Conservation (phyloP, 2,329 filamentous ascomycete species). For the Fusarium sulawesiense region DNA sequence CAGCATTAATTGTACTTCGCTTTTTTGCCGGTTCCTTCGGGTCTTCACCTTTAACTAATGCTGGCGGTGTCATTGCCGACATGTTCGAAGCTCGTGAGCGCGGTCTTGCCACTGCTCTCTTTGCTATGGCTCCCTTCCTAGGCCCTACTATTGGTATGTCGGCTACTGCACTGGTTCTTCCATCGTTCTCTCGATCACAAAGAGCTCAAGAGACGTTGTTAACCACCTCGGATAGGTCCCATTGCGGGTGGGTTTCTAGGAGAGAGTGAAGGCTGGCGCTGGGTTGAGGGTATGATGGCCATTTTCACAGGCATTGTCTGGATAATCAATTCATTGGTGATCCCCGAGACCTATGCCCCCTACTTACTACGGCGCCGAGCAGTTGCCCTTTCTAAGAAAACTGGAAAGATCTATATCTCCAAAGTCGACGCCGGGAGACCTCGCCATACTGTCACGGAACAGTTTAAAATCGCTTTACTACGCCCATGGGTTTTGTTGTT, state of each 20-base stretch:
- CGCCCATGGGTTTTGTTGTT: slow-evolving; percentile 75
- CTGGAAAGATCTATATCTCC: slow-evolving; percentile 67
- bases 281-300: slow-evolving; percentile 71
- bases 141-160: slow-evolving; percentile 65
- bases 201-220: not conserved
- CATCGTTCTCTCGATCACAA: no score
- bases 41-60: slow-evolving; percentile 71
- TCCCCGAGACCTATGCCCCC: slow-evolving; percentile 72
- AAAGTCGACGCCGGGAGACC: slow-evolving; percentile 59
- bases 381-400: slow-evolving; percentile 60
- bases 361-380: slow-evolving; percentile 67
- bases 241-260: slow-evolving; percentile 73
- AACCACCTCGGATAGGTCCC: slow-evolving; percentile 55
- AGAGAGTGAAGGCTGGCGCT: slow-evolving; percentile 70
- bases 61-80: slow-evolving; percentile 72
- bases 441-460: slow-evolving; percentile 56
- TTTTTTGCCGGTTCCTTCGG: slow-evolving; percentile 75
- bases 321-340: slow-evolving; percentile 61
- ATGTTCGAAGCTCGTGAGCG: slow-evolving; percentile 67
- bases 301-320: slow-evolving; percentile 71
- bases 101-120: slow-evolving; percentile 68
- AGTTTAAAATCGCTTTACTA: slow-evolving; percentile 67
- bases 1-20: slow-evolving; percentile 72
- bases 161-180: no score
- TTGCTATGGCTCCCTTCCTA: slow-evolving; percentile 72